Evolutionary conservation across 2,329 filamentous ascomycete genomes (phyloP), one percentile per base, ranked within the genome.

Genomic region (Ampelomyces quisqualis): DNA sequence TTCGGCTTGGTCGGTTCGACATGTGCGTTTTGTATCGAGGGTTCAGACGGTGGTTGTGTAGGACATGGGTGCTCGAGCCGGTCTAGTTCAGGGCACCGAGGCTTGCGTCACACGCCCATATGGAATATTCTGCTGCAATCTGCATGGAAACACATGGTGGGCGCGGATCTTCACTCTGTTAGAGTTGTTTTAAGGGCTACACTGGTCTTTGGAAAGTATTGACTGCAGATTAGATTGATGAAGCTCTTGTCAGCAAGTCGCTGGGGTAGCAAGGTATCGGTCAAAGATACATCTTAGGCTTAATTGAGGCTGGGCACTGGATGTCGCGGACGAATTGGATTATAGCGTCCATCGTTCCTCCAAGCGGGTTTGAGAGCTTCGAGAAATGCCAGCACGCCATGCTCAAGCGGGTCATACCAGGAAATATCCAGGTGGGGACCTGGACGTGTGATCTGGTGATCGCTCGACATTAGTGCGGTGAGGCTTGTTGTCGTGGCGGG

Each of bases 211-310:
- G 29, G 39, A 32, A 46, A 44, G 40, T 19, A 32, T 46, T 45
- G 43, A 53, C 43, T 53, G 47, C 34, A 40, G 38, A 36, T 40
- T 56, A 51, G 53, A 55, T 57, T 53, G 45, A 40, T 52, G 42
- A 47, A 40, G 43, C 38, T 40, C 41, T 34, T 36, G 43, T 30
- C 38, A 40, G 36, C 36, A 38, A 49, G 44, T 49, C 47, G 53
- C 53, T 51, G 51, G 45, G 47, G 43, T n/a, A n/a, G n/a, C 47
- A 52, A 47, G 21, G 20, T 22, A 21, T 47, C 41, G 38, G 32
- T 24, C 34, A 33, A 30, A 28, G 55, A 51, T 45, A 59, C 59
- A 62, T 61, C 61, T 64, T 64, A 64, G 61, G 59, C 61, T 64
- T 53, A 62, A 63, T 62, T 38, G 24, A 34, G 40, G 51, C 51